phyloP scores from a whole-genome alignment of 23 red algal genomes.

The Gracilariopsis chorda region DNA sequence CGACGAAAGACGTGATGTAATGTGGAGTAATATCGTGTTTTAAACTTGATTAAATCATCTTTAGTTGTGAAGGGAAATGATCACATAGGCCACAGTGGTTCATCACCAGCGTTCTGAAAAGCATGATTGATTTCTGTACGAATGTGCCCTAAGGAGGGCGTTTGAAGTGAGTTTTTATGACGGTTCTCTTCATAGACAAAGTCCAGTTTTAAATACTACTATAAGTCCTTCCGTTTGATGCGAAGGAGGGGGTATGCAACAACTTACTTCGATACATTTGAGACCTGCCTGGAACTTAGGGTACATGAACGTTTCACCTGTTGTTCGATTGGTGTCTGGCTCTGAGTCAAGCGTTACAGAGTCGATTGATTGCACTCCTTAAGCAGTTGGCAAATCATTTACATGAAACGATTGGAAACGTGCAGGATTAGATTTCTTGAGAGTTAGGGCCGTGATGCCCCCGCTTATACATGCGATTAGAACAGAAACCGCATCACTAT shows the following conservation, averaged over 20 bases:
- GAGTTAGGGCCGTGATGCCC: too few relatives aligned
- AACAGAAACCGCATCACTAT: too few relatives aligned
- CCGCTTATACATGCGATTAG: too few relatives aligned
- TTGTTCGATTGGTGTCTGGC: neutral
- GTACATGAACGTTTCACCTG: neutral
- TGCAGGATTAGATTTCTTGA: too few relatives aligned
- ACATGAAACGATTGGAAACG: too few relatives aligned
- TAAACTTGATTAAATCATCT: neutral
- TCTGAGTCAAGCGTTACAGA: neutral
- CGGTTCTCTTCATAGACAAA: neutral
- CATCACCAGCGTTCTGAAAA: neutral
- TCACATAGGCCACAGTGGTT: neutral
- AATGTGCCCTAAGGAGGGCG: neutral
- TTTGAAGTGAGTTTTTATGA: neutral
- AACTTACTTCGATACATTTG: neutral
- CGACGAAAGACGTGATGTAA: too few relatives aligned
- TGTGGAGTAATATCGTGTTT: neutral
- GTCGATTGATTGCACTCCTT: neutral
- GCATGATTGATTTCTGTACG: neutral
- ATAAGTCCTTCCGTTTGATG: neutral
- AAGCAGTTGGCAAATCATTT: too few relatives aligned
- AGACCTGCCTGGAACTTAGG: neutral
- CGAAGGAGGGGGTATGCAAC: neutral
- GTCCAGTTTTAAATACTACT: neutral
- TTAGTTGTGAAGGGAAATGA: neutral